Evolutionary conservation across 2,329 filamentous ascomycete genomes (phyloP).

Genomic region (Paracamarosporium sp.): DNA sequence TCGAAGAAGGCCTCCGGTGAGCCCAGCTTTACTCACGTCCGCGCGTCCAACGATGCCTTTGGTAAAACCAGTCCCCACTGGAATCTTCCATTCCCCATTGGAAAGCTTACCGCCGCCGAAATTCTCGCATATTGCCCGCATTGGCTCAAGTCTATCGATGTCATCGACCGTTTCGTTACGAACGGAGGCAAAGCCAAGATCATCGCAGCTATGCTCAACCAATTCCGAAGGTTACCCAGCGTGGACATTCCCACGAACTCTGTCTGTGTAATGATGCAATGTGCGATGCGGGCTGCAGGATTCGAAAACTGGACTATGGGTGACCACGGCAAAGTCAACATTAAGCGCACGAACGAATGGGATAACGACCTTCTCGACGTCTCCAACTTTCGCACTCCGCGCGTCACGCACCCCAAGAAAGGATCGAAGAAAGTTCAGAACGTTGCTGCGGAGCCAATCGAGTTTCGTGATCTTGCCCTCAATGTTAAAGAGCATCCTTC

Average conservation of each 20-base stretch:
- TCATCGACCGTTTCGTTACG: constrained; percentile 28
- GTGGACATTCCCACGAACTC: background rate
- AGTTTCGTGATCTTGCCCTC: constrained; percentile 23
- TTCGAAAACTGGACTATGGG: constrained; percentile 21
- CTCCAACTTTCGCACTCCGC: constrained; percentile 25
- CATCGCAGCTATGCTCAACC: background rate
- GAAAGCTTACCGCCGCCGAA: constrained; percentile 34
- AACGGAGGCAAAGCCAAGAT: constrained; percentile 22
- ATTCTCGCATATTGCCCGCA: constrained; percentile 31
- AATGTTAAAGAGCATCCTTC: constrained; percentile 29
- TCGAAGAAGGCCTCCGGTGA: constrained; percentile 21
- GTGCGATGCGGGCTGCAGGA: constrained; percentile 13
- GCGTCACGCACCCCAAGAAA: constrained; percentile 9
- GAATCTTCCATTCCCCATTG: constrained; percentile 22
- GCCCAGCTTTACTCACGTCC: constrained; percentile 7
- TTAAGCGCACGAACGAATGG: background rate
- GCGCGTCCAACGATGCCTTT: constrained; percentile 18
- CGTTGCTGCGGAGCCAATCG: constrained; percentile 8
- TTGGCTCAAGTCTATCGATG: constrained; percentile 29
- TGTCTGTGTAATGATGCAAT: constrained; percentile 10
- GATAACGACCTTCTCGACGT: constrained; percentile 21
- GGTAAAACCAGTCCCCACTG: constrained; percentile 24
- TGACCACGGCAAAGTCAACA: constrained; percentile 9
- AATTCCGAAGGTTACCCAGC: background rate
- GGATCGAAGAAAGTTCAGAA: background rate